Base-by-base conservation (phyloP, 2,329 filamentous ascomycete genomes). In the Zasmidium cellare region DNA sequence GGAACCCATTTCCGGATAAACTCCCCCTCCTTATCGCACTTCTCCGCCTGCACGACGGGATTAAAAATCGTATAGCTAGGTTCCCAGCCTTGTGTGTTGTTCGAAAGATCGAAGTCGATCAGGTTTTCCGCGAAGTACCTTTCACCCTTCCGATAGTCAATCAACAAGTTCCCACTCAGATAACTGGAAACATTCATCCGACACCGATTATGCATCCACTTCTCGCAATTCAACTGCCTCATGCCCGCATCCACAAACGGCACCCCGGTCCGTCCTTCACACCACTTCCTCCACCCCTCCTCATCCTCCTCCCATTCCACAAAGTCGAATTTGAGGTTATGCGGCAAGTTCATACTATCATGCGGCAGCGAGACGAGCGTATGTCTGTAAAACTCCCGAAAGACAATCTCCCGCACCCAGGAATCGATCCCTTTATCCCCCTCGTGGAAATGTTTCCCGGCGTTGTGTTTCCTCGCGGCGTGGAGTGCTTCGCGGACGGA, bases 1-100 rank as follows among this genome's bases (percentile, higher is more conserved):
- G 87, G 87, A 2, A 96, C 80, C 91, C 91, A 96, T 58, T 84
- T 85, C 31, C 89, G 82, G 57, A 96, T 96, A 71, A 92, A 96
- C 9, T 86, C 84, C 0, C 91, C 92, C 0, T 88, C 79, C 0
- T 83, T 79, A 69, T 96, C 92, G 67, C 94, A 96, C 73, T 31
- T 74, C 79, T 94, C 90, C 65, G 89, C 92, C 76, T 96, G 92
- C 14, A 89, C 76, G 31, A 91, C 74, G 0, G 92, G 92, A 55
- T 79, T 80, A 67, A 80, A 80, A 12, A 80, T 72, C 0, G 80
- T 81, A 56, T 80, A 82, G 19, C 71, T 74, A 1, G 80, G 80
- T 67, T 82, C 78, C 80, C 79, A 82, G 24, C 77, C 75, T 56
- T 82, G 75, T n/a, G 80, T 77, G 63, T 82, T 79, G 60, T 82